A percentile compares a stretch with the other conserved stretches of the same genome.
Evolutionary conservation across 768 basidiomycete genomes (phyloP).

Genomic region (Saitozyma podzolica): DNA sequence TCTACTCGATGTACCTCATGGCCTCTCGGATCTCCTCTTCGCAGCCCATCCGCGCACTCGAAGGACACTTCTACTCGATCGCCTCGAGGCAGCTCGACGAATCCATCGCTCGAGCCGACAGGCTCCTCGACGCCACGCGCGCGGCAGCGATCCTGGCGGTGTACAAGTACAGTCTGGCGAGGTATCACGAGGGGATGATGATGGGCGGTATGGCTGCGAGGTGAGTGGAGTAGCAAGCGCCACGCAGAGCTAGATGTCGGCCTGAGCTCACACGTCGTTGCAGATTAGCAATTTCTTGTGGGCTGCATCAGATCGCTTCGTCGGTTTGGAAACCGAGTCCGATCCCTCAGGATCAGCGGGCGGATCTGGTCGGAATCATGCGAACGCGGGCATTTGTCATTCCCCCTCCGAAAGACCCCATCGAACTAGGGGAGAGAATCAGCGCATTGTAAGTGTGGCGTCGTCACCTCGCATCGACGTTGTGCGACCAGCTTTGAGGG

Average conservation of each 20-base stretch:
- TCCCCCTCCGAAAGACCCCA: conserved; percentile 34
- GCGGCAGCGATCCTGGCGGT: conserved; percentile 39
- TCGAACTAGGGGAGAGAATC: conserved; percentile 43
- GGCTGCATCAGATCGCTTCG: conserved; percentile 37
- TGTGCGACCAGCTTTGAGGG: background rate
- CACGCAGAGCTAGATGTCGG: too few relatives aligned
- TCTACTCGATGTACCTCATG: conserved; percentile 45
- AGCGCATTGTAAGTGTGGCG: conserved; percentile 38
- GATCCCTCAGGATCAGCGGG: conserved; percentile 14
- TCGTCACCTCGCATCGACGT: background rate
- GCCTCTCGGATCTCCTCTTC: conserved; percentile 34
- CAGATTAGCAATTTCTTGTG: conserved; percentile 39
- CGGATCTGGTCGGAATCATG: conserved; percentile 37
- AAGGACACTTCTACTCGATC: conserved; percentile 39
- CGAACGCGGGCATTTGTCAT: conserved; percentile 32
- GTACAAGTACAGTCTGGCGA: conserved; percentile 36
- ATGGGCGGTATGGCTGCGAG: conserved; percentile 37
- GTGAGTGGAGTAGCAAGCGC: conserved; percentile 13
- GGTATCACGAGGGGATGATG: conserved; percentile 47
- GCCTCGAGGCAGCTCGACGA: conserved; percentile 36
- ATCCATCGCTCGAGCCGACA: conserved; percentile 27
- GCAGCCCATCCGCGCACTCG: conserved; percentile 30
- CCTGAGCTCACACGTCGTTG: too few relatives aligned
- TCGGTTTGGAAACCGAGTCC: conserved; percentile 25
- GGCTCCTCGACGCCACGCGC: conserved; percentile 36